A percentile compares a stretch with the other conserved stretches of the same genome.
Conservation (phyloP, 164 flowering plant species). For the Macadamia tetraphylla region DNA sequence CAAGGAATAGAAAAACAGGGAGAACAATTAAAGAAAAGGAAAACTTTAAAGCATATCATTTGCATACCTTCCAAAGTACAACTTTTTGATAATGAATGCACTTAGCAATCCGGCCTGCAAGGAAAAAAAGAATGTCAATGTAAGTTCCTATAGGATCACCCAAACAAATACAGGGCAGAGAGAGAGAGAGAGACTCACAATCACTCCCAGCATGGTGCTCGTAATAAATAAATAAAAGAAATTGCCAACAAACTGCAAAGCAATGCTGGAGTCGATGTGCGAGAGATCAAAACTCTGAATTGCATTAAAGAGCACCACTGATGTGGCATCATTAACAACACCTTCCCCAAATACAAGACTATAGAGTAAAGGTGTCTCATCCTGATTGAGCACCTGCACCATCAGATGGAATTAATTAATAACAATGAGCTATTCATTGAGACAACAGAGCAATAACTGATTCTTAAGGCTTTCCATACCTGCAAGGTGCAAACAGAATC, state of each 20-base stretch:
- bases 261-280: constrained; percentile 32
- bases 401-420: constrained; percentile 6
- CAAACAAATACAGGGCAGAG: constrained; percentile 6
- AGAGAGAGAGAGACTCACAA: constrained; percentile 35
- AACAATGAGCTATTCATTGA: background rate
- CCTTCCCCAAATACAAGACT: constrained; percentile 93
- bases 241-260: constrained; percentile 46
- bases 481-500: constrained; percentile 94
- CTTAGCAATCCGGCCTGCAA: constrained; percentile 71
- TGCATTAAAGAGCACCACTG: constrained; percentile 88
- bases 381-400: constrained; percentile 73
- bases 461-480: constrained; percentile 27
- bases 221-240: constrained; percentile 60
- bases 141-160: background rate
- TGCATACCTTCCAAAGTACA: constrained; percentile 73
- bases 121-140: constrained; percentile 4
- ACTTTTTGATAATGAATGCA: constrained; percentile 68
- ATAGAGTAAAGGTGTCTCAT: constrained; percentile 82
- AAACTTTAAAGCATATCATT: background rate
- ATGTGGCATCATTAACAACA: constrained; percentile 89
- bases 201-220: constrained; percentile 72
- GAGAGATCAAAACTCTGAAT: constrained; percentile 67
- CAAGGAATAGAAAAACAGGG: background rate
- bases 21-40: background rate
- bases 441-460: background rate